These are phyloP conservation scores for Dipteronia dyeriana DNA, from an alignment of 345 rosid genomes.

Conservation along the genomic window DNA sequence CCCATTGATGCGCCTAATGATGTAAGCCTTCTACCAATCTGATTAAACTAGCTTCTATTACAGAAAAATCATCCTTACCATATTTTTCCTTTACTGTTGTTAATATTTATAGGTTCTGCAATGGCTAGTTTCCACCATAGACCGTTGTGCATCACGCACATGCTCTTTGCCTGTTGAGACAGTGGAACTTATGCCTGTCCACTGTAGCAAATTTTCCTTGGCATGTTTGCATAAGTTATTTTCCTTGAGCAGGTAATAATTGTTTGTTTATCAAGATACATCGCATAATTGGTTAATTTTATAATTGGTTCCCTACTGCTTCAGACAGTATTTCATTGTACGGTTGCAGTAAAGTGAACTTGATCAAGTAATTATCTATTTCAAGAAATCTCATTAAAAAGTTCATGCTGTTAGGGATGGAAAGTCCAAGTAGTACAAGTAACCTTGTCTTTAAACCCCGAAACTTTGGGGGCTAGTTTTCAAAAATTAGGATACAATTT, in stretches of 20 bases:
- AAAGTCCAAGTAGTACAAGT: background rate
- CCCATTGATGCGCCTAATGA: slow-evolving; percentile 79
- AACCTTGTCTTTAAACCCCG: background rate
- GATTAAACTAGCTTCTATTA: slow-evolving; percentile 10
- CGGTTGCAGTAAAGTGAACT: background rate
- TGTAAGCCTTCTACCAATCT: slow-evolving; percentile 48
- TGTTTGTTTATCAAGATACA: background rate
- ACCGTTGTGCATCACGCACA: slow-evolving; percentile 96
- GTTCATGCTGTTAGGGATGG: background rate
- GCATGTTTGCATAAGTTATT: slow-evolving; percentile 81
- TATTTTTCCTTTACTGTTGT: slow-evolving; percentile 8
- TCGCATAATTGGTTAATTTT: background rate
- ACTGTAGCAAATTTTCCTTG: slow-evolving; percentile 91
- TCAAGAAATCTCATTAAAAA: background rate
- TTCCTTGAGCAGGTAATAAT: slow-evolving; percentile 74
- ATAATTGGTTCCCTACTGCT: background rate
- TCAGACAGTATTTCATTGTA: slow-evolving; percentile 3
- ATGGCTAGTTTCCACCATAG: slow-evolving; percentile 81
- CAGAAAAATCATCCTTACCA: background rate
- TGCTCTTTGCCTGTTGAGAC: slow-evolving; percentile 92
- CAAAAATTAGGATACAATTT: background rate
- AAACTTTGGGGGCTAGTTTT: background rate
- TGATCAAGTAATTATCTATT: background rate
- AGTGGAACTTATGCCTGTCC: slow-evolving; percentile 92
- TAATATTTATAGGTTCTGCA: slow-evolving; percentile 61